Conservation (phyloP, 1,139 yeast genomes). For the Hyphopichia burtonii region DNA sequence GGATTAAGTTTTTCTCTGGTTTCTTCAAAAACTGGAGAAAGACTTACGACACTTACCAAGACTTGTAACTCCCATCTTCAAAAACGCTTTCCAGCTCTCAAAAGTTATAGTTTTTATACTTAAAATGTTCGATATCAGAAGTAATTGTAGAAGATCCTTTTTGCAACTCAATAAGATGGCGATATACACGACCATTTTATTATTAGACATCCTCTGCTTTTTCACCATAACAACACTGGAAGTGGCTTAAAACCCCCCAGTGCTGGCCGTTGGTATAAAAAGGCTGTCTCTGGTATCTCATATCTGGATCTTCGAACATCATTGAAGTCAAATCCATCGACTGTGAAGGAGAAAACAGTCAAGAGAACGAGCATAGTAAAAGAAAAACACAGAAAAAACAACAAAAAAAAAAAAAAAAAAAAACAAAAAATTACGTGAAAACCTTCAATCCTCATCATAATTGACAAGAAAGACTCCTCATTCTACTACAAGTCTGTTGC, state of each 20-base stretch:
- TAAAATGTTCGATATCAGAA: no score
- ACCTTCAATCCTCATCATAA: background rate
- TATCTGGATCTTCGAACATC: no score
- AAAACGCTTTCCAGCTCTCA: no score
- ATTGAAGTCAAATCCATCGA: no score
- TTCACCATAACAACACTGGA: no score
- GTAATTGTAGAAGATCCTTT: no score
- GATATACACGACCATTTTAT: no score
- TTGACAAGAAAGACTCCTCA: background rate
- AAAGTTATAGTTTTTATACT: background rate
- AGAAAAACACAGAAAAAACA: background rate
- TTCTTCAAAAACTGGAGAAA: slow-evolving; percentile 61
- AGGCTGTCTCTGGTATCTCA: no score
- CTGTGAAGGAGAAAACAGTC: background rate
- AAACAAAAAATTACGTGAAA: background rate
- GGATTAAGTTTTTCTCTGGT: slow-evolving; percentile 60
- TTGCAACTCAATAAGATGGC: no score
- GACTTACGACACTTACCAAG: slow-evolving; percentile 23
- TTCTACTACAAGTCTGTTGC: background rate
- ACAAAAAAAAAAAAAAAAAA: background rate
- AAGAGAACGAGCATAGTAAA: background rate
- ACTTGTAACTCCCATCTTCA: slow-evolving; percentile 11
- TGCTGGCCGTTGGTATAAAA: no score
- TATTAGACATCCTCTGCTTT: no score
- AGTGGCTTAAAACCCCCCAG: no score